A percentile compares a stretch with the other conserved stretches of the same genome.
Evolutionary conservation across 163 green algal genomes (phyloP).

Genomic region (Coccomyxa subellipsoidea): DNA sequence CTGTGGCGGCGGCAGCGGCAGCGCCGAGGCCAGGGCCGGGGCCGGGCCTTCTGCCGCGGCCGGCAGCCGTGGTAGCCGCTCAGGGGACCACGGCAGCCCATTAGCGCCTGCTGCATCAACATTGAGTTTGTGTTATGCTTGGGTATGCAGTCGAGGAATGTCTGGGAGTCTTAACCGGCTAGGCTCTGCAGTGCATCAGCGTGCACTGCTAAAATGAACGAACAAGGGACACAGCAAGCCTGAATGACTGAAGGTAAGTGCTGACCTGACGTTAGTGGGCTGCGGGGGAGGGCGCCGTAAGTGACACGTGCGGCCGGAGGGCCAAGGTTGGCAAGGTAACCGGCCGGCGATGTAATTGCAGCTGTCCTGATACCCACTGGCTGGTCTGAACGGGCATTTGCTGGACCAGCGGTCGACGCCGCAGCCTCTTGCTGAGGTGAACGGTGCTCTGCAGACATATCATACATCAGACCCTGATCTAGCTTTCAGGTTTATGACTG

Average conservation of each 20-base stretch:
- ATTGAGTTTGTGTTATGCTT: background rate
- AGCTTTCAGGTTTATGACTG: no score
- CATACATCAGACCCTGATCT: background rate
- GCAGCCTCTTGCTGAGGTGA: background rate
- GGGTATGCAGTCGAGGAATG: no score
- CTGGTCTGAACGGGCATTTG: background rate
- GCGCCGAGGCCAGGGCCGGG: no score
- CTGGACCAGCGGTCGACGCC: background rate
- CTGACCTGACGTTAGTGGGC: background rate
- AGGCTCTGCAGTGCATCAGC: no score
- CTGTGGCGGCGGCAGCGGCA: background rate
- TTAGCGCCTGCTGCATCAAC: background rate
- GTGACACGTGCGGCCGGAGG: background rate
- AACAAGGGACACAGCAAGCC: no score
- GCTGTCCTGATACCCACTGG: background rate
- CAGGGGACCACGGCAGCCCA: background rate
- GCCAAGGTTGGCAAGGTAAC: background rate
- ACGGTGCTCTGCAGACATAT: background rate
- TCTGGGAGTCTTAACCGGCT: no score
- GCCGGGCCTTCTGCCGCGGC: no score
- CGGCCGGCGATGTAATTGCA: background rate
- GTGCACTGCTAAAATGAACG: no score
- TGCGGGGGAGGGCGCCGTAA: background rate
- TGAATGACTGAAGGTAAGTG: background rate
- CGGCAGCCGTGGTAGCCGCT: background rate